Base-by-base conservation (phyloP, 768 basidiomycete genomes). In the Suillus cothurnatus region DNA sequence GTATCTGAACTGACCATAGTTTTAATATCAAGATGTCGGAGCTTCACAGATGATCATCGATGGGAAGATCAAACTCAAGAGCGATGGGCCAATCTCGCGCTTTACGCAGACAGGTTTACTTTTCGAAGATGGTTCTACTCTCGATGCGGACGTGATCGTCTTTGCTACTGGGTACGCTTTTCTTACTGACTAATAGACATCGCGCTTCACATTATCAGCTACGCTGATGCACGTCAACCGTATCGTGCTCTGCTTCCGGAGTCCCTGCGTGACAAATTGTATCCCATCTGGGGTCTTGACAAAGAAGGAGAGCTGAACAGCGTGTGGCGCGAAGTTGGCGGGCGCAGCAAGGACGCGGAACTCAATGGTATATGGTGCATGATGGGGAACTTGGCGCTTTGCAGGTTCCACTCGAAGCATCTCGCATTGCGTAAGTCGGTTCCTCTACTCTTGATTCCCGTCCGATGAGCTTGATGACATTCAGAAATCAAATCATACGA, bases 401-500 rank as follows among this genome's bases (percentile, higher is more conserved):
- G 84, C 64, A 81, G 89, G 0, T 90, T 89, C 81, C 81, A 88
- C 73, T 90, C 90, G 5, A 89, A 85, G 64, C 87, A 87, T 69
- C 61, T 90, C 41, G 88, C 87, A 0, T 78, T 90, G 56, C 88
- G 88, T 90, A 71, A 71, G 88, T 84, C 4, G 6, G 32, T 31
- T 57, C 49, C 19, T 43, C 56, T 8, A 21, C 23, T 60, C 50
- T 38, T 7, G 53, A 43, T 4, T 28, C 61, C 23, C 6, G 6
- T 38, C 9, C 23, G 36, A 38, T 23, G 34, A 64, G 26, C 43
- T 19, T 56, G 32, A 14, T 47, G 5, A 39, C 17, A 28, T 55
- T 58, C 72, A 90, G 89, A 91, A 76, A 90, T 91, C 72, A 90
- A 89, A 71, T 89, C 89, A 0, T 83, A 83, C 34, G 84, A 89